Evolutionary conservation across 2,329 filamentous ascomycete species (phyloP).

Genomic region (Pseudopithomyces chartarum): DNA sequence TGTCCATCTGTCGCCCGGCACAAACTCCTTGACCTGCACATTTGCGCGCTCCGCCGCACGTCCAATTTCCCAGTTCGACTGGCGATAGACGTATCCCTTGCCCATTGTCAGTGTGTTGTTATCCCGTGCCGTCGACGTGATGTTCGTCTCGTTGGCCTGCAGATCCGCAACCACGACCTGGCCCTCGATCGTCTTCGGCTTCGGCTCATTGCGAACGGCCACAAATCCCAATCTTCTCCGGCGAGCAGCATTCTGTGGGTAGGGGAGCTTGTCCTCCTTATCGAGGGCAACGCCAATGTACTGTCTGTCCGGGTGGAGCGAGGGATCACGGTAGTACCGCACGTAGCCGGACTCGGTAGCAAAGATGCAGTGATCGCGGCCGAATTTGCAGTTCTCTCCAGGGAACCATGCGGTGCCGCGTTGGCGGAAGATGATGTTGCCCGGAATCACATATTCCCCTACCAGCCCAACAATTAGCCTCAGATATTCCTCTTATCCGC

Average conservation of each 20-base stretch:
- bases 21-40: constrained; percentile 60
- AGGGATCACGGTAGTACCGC: constrained; percentile 92
- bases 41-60: constrained; percentile 64
- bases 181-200: constrained; percentile 25
- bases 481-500: constrained; percentile 6
- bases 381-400: constrained; percentile 93
- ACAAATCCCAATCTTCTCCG: constrained; percentile 78
- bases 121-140: constrained; percentile 34
- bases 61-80: constrained; percentile 72
- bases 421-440: constrained; percentile 98
- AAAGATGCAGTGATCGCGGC: constrained; percentile 95
- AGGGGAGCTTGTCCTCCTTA: constrained; percentile 78
- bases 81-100: constrained; percentile 66
- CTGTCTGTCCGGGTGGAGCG: constrained; percentile 80
- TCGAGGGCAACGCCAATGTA: constrained; percentile 94
- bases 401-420: constrained; percentile 93
- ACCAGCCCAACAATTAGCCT: constrained; percentile 12
- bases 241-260: constrained; percentile 73
- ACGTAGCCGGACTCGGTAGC: constrained; percentile 86
- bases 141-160: constrained; percentile 21
- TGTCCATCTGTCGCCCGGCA: constrained; percentile 64
- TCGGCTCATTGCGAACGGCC: constrained; percentile 48
- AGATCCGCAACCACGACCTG: constrained; percentile 26
- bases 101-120: constrained; percentile 36
- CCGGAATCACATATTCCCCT: constrained; percentile 92